These are phyloP conservation scores for Cruciata laevipes DNA, from an alignment of 257 asterid genomes.

Conservation along the genomic window DNA sequence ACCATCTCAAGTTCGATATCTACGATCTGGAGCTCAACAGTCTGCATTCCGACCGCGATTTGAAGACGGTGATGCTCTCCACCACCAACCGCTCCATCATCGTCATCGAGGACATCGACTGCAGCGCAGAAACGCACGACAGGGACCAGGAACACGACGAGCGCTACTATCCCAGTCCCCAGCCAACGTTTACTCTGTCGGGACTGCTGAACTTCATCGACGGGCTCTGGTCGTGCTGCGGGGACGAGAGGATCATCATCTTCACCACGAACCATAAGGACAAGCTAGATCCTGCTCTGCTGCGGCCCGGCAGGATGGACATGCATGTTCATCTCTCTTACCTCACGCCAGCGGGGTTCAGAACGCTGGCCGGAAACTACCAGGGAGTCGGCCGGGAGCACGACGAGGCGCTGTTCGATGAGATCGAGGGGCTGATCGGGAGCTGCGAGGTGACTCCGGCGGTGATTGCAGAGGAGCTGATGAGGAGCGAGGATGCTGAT, in stretches of 20 bases:
- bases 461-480: constrained; percentile 23
- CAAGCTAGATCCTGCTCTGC: constrained; percentile 33
- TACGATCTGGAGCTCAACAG: constrained; percentile 68
- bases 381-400: constrained; percentile 13
- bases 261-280: constrained; percentile 35
- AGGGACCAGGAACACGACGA: no score
- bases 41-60: constrained; percentile 42
- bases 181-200: constrained; percentile 45
- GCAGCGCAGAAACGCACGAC: constrained; percentile 59
- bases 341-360: constrained; percentile 26
- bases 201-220: constrained; percentile 53
- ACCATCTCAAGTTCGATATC: constrained; percentile 58
- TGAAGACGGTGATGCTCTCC: constrained; percentile 50
- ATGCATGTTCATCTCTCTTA: constrained; percentile 36
- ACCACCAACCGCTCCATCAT: constrained; percentile 60
- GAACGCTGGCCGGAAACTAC: constrained; percentile 29
- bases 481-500: constrained; percentile 22
- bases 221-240: constrained; percentile 40
- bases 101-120: constrained; percentile 78
- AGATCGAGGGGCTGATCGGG: constrained; percentile 19
- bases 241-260: constrained; percentile 35
- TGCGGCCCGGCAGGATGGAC: constrained; percentile 41
- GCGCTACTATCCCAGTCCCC: no score
- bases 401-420: neutral
- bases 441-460: constrained; percentile 20